Base-by-base conservation (phyloP, 2,329 filamentous ascomycete genomes). In the Pleurostoma richardsiae region DNA sequence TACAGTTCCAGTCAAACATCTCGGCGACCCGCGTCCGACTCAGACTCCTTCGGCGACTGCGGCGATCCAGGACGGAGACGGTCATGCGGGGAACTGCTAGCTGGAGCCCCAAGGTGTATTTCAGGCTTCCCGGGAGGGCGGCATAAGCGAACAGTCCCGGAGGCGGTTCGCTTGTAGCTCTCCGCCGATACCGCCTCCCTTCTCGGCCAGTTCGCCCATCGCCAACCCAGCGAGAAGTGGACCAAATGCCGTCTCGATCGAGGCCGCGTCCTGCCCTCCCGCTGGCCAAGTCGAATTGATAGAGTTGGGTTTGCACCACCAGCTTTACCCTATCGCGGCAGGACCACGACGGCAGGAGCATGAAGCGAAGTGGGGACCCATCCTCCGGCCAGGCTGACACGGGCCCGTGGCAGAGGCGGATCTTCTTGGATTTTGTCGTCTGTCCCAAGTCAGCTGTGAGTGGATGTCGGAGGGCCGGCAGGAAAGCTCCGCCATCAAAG, bases 21-120 rank as follows among this genome's bases (percentile, higher is more conserved):
- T 59, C 58, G 30, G 54, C 52, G 29, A 69, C 63, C 42, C 63
- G 60, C 2, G 59, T 58, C 10, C 65, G 60, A 51, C 66, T 68
- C 7, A 69, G 49, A 46, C 66, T 67, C 26, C 65, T 56, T 29
- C 65, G 52, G 4, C 66, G 58, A 2, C 60, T 57, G 6, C 61
- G 49, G 36, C 59, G 60, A 43, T 66, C 61, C 6, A 68, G 44
- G 40, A 64, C 52, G 5, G 57, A 53, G 6, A 65, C 48, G 2
- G 51, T 54, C 30, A 57, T 56, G 19, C 19, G 19, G 19, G 19
- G 19, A 19, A 19, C 19, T 19, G 19, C 19, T 19, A 19, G 19
- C 19, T 19, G 19, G 19, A 42, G 8, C 10, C 51, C 43, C 60
- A 50, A 7, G 59, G 46, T 19, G 47, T 49, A 5, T 55, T 46